A percentile compares a stretch with the other conserved stretches of the same genome.
These are phyloP conservation scores for Cicer pinnatifidum DNA, from an alignment of 306 rosid genomes.

Conservation along the genomic window DNA sequence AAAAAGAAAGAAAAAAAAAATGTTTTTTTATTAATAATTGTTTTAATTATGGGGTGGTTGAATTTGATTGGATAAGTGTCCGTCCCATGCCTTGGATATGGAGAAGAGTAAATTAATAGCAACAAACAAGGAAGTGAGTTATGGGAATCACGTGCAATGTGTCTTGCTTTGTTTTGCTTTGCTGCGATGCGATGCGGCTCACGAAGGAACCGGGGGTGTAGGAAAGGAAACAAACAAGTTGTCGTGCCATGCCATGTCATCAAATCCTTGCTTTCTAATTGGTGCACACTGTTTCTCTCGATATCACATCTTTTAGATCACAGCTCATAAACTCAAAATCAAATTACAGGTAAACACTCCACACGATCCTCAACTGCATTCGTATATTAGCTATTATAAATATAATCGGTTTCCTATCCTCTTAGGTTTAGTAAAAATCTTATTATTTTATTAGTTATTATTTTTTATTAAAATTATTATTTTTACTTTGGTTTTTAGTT, in stretches of 20 bases:
- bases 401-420: no score
- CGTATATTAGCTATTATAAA: no score
- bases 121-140: slow-evolving; percentile 45
- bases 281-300: background rate
- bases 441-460: no score
- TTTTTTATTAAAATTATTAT: no score
- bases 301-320: slow-evolving; percentile 17
- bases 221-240: background rate
- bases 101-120: background rate
- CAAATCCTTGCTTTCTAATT: background rate
- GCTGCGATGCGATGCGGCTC: background rate
- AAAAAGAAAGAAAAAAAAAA: no score
- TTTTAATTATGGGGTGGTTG: background rate
- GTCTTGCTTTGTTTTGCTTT: background rate
- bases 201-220: no score
- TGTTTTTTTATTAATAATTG: background rate
- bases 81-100: slow-evolving; percentile 47
- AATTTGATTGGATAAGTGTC: slow-evolving; percentile 41
- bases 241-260: slow-evolving; percentile 12
- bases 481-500: no score
- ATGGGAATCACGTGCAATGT: slow-evolving; percentile 65
- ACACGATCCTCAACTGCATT: no score
- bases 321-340: background rate
- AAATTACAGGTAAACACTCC: no score
- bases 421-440: no score